Evolutionary conservation across 345 rosid genomes (phyloP).

Genomic region (Camelina laxa): DNA sequence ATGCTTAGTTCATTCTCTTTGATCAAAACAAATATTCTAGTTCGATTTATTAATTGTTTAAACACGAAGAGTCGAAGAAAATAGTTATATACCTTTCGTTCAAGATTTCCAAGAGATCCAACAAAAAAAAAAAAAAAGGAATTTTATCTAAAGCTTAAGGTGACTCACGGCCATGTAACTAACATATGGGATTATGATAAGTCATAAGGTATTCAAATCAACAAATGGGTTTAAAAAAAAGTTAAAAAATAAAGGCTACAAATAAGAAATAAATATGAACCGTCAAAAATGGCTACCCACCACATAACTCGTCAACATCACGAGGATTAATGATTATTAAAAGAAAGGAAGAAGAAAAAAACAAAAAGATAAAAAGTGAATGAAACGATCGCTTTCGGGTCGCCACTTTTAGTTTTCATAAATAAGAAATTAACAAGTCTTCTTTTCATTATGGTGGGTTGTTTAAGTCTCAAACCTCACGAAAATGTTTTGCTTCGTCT

Average conservation of each 20-base stretch:
- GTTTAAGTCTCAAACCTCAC: conserved; percentile 24
- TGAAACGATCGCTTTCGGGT: conserved; percentile 34
- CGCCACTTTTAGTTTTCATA: conserved; percentile 31
- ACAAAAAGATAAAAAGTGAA: background rate
- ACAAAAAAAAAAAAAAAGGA: background rate
- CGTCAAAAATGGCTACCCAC: conserved; percentile 26
- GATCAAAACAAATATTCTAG: too few relatives aligned
- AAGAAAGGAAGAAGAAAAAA: too few relatives aligned
- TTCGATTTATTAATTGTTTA: background rate
- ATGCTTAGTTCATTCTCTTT: too few relatives aligned
- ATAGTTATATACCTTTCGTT: background rate
- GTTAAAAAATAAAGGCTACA: background rate
- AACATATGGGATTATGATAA: conserved; percentile 1
- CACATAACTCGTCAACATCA: conserved; percentile 19
- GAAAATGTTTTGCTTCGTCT: background rate
- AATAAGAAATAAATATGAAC: conserved; percentile 15
- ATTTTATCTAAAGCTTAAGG: conserved; percentile 23
- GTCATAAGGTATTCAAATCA: background rate
- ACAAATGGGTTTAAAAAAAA: background rate
- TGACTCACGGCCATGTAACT: conserved; percentile 42
- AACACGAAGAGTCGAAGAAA: background rate
- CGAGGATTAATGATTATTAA: background rate
- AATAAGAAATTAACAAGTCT: conserved; percentile 9
- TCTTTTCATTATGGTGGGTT: conserved; percentile 7
- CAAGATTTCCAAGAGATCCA: background rate